These are phyloP conservation scores for Trichosporon sp. DNA, from an alignment of 1,284 basidiomycete species.

Conservation along the genomic window DNA sequence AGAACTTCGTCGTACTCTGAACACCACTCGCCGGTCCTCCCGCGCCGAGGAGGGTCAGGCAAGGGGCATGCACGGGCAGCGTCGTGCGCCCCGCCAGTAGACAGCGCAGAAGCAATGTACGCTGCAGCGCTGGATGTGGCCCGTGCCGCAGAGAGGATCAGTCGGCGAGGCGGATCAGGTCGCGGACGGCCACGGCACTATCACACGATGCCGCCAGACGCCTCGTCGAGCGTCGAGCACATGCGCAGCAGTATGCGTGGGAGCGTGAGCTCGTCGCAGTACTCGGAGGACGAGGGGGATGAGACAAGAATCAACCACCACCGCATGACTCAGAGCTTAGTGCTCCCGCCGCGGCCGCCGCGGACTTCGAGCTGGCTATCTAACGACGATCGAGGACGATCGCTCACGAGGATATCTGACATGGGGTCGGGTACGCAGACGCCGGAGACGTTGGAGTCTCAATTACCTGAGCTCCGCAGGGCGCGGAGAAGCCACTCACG, in stretches of 20 bases:
- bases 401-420: conserved; percentile 2
- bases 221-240: not conserved
- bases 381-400: conserved; percentile 13
- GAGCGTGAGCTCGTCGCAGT: not conserved
- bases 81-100: conserved; percentile 14
- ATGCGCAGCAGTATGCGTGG: not conserved
- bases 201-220: not conserved
- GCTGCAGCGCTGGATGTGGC: conserved; percentile 47
- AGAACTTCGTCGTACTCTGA: not conserved
- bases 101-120: conserved; percentile 38
- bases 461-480: conserved; percentile 17
- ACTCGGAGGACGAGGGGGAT: conserved; percentile 11
- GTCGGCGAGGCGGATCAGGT: conserved; percentile 14
- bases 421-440: not conserved
- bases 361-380: conserved; percentile 5
- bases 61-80: not conserved
- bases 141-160: conserved; percentile 44
- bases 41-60: not conserved
- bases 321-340: conserved; percentile 19
- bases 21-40: conserved; percentile 7
- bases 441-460: conserved; percentile 12
- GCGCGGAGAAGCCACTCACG: conserved; percentile 3
- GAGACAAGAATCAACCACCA: not conserved
- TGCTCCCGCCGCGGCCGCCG: not conserved
- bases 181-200: conserved; percentile 11